Evolutionary conservation across 1,284 basidiomycete species (phyloP).

Genomic region (Puccinia coronata): DNA sequence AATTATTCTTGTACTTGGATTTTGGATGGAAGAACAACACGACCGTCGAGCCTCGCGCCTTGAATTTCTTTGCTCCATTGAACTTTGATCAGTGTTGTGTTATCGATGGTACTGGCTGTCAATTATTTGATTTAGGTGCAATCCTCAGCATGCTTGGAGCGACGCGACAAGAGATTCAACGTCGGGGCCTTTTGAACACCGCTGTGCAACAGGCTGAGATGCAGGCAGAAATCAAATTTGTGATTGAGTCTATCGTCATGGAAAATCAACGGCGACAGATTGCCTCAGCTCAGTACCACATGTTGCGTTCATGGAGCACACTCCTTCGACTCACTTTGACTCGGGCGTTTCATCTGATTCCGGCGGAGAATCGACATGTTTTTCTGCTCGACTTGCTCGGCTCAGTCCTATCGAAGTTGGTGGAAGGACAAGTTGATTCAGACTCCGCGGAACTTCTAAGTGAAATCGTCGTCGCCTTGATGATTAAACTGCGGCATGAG

Average conservation of each 20-base stretch:
- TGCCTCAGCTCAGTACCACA: constrained; percentile 68
- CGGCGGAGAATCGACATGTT: constrained; percentile 75
- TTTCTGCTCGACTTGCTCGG: constrained; percentile 84
- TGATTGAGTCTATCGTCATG: constrained; percentile 76
- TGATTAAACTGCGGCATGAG: constrained; percentile 46
- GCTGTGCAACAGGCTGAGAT: constrained; percentile 70
- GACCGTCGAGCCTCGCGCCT: constrained; percentile 28
- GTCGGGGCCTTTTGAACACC: constrained; percentile 70
- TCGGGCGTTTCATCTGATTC: constrained; percentile 77
- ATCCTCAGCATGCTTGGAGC: constrained; percentile 65
- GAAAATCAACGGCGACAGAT: constrained; percentile 85
- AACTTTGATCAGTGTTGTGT: constrained; percentile 48
- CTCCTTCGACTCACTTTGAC: constrained; percentile 77
- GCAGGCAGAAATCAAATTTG: constrained; percentile 70
- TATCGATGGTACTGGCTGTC: constrained; percentile 46
- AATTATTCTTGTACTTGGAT: constrained; percentile 48
- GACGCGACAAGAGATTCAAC: constrained; percentile 67
- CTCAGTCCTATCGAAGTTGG: constrained; percentile 63
- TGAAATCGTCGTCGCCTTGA: constrained; percentile 49
- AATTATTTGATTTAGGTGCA: constrained; percentile 45
- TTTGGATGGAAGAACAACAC: constrained; percentile 44
- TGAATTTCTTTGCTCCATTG: constrained; percentile 39
- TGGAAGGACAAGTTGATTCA: constrained; percentile 67
- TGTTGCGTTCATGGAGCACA: constrained; percentile 79
- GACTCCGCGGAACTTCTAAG: constrained; percentile 64